phyloP scores from a whole-genome alignment of 768 basidiomycete species.

The Sutorius australiensis region DNA sequence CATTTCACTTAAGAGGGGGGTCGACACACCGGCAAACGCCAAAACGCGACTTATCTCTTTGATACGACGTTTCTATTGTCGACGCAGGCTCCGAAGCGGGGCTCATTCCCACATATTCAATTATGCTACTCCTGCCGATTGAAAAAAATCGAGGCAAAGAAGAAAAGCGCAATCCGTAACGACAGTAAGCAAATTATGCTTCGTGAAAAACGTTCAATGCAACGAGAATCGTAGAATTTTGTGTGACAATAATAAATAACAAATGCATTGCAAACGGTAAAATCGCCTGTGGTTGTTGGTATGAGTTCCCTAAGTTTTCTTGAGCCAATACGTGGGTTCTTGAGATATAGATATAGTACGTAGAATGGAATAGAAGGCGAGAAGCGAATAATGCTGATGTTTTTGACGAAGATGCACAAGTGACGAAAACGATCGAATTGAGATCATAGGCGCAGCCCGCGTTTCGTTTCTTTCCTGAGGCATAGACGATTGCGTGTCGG shows the following conservation, averaged over 20 bases:
- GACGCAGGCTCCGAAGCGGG: too few species aligned
- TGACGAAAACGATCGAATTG: conserved; percentile 11
- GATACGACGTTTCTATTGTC: background rate
- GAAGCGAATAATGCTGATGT: conserved; percentile 21
- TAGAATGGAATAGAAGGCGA: conserved; percentile 28
- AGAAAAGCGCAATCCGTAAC: conserved; percentile 11
- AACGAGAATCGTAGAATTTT: conserved; percentile 20
- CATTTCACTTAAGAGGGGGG: conserved; percentile 18
- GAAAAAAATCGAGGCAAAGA: conserved; percentile 9
- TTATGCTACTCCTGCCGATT: conserved; percentile 13
- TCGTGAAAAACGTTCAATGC: conserved; percentile 27
- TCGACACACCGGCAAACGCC: background rate
- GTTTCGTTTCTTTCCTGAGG: conserved; percentile 15
- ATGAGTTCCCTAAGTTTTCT: conserved; percentile 35
- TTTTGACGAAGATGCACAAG: conserved; percentile 28
- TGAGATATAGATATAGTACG: conserved; percentile 38
- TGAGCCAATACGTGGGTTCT: conserved; percentile 26
- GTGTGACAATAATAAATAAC: conserved; percentile 33
- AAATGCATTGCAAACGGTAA: conserved; percentile 31
- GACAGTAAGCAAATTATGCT: conserved; percentile 21
- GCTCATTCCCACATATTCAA: conserved; percentile 1
- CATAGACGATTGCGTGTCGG: conserved; percentile 10
- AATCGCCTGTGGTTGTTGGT: conserved; percentile 27
- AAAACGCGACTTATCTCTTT: background rate
- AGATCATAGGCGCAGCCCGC: conserved; percentile 25